A percentile compares a stretch with the other conserved stretches of the same genome.
These are phyloP conservation scores for Penicillium bovifimosum DNA, from an alignment of 495 filamentous ascomycete genomes.

Conservation along the genomic window DNA sequence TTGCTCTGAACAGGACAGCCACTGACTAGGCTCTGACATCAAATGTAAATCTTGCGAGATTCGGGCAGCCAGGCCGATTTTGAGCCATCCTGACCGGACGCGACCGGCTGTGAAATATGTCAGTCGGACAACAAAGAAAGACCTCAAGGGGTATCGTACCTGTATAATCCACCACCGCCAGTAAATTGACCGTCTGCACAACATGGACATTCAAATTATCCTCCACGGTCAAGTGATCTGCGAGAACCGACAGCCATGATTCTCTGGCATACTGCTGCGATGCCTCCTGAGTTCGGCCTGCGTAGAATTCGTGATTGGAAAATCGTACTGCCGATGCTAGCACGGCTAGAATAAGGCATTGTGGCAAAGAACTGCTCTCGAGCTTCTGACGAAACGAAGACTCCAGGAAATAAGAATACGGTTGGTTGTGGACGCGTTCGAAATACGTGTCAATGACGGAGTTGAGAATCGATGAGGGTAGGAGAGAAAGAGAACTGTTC, in stretches of 20 bases:
- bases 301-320: conserved; percentile 19
- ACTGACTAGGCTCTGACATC: conserved; percentile 22
- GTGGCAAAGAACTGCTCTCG: conserved; percentile 9
- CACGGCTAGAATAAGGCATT: conserved; percentile 21
- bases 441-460: conserved; percentile 29
- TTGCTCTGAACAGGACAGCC: conserved; percentile 21
- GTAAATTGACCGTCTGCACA: conserved; percentile 26
- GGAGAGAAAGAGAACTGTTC: conserved; percentile 11
- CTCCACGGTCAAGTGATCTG: conserved; percentile 23
- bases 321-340: conserved; percentile 27
- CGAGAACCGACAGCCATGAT: conserved; percentile 26
- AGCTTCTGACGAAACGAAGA: conserved; percentile 19
- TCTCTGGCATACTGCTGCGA: conserved; percentile 21
- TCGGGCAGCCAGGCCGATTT: conserved; percentile 28
- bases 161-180: conserved; percentile 24
- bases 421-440: conserved; percentile 25
- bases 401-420: conserved; percentile 30
- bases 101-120: conserved; percentile 19
- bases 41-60: conserved; percentile 27
- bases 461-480: conserved; percentile 11
- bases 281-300: conserved; percentile 10
- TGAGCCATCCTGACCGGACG: conserved; percentile 24
- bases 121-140: not conserved
- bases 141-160: conserved; percentile 9
- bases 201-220: conserved; percentile 20